Base-by-base conservation (phyloP, 2,329 filamentous ascomycete genomes). In the Sporothrix inflata region DNA sequence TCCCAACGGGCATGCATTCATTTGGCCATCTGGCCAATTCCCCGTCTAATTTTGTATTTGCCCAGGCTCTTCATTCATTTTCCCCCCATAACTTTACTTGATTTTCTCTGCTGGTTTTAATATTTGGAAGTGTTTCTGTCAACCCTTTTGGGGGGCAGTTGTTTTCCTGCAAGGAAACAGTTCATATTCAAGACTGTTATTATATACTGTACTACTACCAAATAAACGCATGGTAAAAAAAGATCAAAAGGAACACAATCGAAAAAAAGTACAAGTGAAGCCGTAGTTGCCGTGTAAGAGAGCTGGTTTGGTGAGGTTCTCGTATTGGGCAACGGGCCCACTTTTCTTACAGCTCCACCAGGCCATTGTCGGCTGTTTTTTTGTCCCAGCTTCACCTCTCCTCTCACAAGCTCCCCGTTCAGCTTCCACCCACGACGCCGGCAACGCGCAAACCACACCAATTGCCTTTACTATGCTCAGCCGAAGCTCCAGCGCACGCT, bases 381-480 rank as follows among this genome's bases (percentile, higher is more conserved):
- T 60, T 14, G 9, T 45, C 21, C n/a, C 34, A 53, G 49, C 66
- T 69, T 21, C n/a, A 69, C 21, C 49, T 38, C 16, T 40, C n/a
- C 34, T 27, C 34, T 42, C 27, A 14, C 55, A 11, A 45, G n/a
- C n/a, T 40, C 3, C n/a, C 4, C 19, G 27, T 19, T 24, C 30
- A 60, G 49, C 40, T 60, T 60, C 34, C 51, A 57, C 7, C n/a
- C n/a, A 47, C 38, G 19, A 51, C 34, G 9, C 12, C 34, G 49
- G 11, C 30, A 61, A 42, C 34, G 34, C 24, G 38, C 60, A 42
- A 51, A 34, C 34, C 57, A 45, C 8, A 11, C 24, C 53, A 55
- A 69, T 55, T 65, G 27, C 21, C 40, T 45, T 34, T 11, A 73
- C 66, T 38, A 76, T 75, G 73, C 60, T 76, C 30, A 63, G 68